A percentile compares a stretch with the other conserved stretches of the same genome.
Conservation (phyloP, 2,329 filamentous ascomycete species). For the Chaetomiaceae sp. region DNA sequence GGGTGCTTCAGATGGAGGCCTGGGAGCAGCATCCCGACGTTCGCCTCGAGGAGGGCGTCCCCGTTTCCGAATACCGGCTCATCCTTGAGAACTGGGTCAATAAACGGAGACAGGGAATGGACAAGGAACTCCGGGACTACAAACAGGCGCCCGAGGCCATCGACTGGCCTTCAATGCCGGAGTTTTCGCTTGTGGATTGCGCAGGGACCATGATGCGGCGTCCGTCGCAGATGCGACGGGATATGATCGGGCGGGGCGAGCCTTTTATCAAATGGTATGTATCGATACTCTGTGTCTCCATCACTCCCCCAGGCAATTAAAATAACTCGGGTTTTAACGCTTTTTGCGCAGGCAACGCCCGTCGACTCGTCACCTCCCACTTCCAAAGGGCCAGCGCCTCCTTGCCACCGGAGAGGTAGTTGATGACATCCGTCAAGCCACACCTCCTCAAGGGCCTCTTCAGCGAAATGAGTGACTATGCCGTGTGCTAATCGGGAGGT, state of each 20-base stretch:
- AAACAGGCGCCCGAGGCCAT: conserved; percentile 8
- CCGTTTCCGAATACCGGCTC: conserved; percentile 29
- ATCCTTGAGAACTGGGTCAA: conserved; percentile 28
- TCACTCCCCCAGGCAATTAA: background rate
- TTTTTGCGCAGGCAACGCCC: background rate
- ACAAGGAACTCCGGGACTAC: background rate
- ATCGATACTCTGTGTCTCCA: background rate
- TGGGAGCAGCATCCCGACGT: conserved; percentile 35
- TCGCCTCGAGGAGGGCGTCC: conserved; percentile 32
- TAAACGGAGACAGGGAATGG: background rate
- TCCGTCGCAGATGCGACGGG: background rate
- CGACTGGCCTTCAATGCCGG: conserved; percentile 10
- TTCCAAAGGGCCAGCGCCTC: background rate
- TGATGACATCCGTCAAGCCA: background rate
- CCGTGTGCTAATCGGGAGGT: no score
- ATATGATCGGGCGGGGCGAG: background rate
- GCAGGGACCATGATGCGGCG: background rate
- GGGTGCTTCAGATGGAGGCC: background rate
- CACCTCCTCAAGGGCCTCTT: no score
- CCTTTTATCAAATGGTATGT: conserved; percentile 4
- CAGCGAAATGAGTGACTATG: no score
- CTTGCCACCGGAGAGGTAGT: conserved; percentile 4
- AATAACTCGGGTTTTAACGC: background rate
- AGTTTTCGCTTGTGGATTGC: background rate
- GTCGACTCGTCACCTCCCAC: background rate